phyloP scores from a whole-genome alignment of 176 grass and related monocot species.

The Triticum urartu region DNA sequence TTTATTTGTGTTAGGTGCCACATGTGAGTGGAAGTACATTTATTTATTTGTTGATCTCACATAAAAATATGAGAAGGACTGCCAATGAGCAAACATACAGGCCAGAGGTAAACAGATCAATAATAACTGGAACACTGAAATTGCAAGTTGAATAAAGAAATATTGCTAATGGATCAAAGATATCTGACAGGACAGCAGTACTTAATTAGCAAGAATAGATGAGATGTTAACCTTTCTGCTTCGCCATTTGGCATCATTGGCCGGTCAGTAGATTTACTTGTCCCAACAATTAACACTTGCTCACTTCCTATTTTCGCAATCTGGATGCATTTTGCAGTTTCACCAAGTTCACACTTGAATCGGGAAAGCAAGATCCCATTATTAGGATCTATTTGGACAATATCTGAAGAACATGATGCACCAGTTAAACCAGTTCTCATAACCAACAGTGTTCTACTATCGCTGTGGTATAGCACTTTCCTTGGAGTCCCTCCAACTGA shows the following conservation, averaged over 20 bases:
- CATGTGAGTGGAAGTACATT: too few relatives aligned
- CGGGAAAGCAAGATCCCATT: conserved; percentile 78
- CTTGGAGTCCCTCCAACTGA: conserved; percentile 82
- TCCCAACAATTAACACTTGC: conserved; percentile 87
- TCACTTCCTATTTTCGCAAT: conserved; percentile 82
- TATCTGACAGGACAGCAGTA: conserved; percentile 17
- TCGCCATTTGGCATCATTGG: conserved; percentile 95
- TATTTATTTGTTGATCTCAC: too few relatives aligned
- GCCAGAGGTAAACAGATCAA: conserved; percentile 6
- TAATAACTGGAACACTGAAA: neutral
- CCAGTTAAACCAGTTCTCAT: conserved; percentile 74
- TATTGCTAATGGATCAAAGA: conserved; percentile 9
- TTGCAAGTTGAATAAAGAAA: conserved; percentile 25
- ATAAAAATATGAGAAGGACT: neutral
- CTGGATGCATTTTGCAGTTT: conserved; percentile 97
- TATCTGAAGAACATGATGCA: conserved; percentile 75
- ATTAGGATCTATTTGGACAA: conserved; percentile 83
- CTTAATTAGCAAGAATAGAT: conserved; percentile 12
- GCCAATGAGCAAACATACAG: conserved; percentile 2
- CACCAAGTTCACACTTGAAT: conserved; percentile 86
- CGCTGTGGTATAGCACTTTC: conserved; percentile 84
- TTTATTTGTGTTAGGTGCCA: too few relatives aligned
- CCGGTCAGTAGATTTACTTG: conserved; percentile 65
- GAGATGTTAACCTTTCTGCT: conserved; percentile 69
- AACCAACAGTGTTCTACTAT: conserved; percentile 87